Evolutionary conservation across 2,329 filamentous ascomycete genomes (phyloP), one percentile per base, ranked within the genome.

Genomic region (Epichloe coenophiala): DNA sequence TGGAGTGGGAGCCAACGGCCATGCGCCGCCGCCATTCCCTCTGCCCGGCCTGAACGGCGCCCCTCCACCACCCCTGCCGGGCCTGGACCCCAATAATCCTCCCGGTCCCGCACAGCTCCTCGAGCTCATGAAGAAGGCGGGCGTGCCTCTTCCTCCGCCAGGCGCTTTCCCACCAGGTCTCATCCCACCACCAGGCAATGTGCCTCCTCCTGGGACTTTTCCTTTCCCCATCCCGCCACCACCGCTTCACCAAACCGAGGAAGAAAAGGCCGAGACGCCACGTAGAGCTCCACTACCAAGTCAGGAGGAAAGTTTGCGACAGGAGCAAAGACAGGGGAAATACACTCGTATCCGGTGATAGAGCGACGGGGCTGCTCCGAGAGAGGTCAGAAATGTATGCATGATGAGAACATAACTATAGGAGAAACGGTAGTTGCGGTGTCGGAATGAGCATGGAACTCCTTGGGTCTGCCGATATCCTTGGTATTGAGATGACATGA

Each of bases 301-400:
- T 62, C 88, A 94, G 67, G 81, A 86, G 61, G 88, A 93, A 63
- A 90, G 86, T 58, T 68, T 94, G 58, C 78, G 83, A 58, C 80
- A 84, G 65, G 86, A 91, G 66, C 88, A 91, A 72, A 77, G 76
- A 51, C 72, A 72, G 49, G 80, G 80, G 3, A 74, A 81, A 55
- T 83, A 80, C 59, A 83, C 77, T 15, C 66, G 76, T 23, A 49
- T 49, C 43, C 47, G 46, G 19, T 51, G 3, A 21, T 21, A 48
- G 41, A 27, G 27, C 9, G 27, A 31, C 8, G 3, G 27, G 27
- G 8, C 9, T 9, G 9, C 27, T 11, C 27, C 27, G 8, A 31
- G 8, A 31, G 9, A 31, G 27, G 27, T 31, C 8, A 11, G 27
- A 31, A 31, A 31, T 31, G 9, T 31, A 31, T 11, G 27, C 27